Evolutionary conservation across 2,329 filamentous ascomycete species (phyloP), one percentile per base, ranked within the genome.

Genomic region (Fusarium globosum): DNA sequence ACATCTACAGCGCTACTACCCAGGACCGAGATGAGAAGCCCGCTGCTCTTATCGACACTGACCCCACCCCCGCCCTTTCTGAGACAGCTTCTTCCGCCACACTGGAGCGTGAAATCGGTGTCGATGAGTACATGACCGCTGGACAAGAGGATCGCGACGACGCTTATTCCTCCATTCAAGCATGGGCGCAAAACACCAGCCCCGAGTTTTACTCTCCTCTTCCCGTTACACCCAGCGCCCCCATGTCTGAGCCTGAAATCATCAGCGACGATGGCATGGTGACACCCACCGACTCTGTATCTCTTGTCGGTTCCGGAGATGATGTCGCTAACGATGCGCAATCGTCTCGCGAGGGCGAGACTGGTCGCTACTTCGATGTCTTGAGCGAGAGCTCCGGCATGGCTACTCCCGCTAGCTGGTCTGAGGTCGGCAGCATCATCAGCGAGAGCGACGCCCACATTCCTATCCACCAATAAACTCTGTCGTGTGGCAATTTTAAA

Each of bases 351-450:
- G 81, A 80, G 4, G 83, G 79, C 14, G 82, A 83, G 36, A 82
- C 74, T 18, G 82, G 81, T 23, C 79, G 80, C 4, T 83, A 85
- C 48, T 88, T 84, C 60, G 89, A 90, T 68, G 86, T 91, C 21
- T 80, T 90, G 82, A 91, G 89, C 75, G 87, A 90, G 72, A 88
- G 87, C 74, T 88, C 88, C 38, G 88, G 88, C 36, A 86, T 91
- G 76, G 80, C 85, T 61, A 92, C 90, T 2, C 90, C 90, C 0
- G 85, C 86, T 3, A 90, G 88, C 79, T 92, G 90, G 90, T 90
- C 88, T 12, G 90, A 92, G 77, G 86, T 92, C 20, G 90, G 89
- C 67, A 92, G 90, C 71, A 86, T 89, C 18, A 82, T 91, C 33
- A 91, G 89, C 77, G 88, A 90, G 78, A 87, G 81, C 73, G 87